Conservation (phyloP, 805 yeast genomes). For the Clavispora santaluciae region DNA sequence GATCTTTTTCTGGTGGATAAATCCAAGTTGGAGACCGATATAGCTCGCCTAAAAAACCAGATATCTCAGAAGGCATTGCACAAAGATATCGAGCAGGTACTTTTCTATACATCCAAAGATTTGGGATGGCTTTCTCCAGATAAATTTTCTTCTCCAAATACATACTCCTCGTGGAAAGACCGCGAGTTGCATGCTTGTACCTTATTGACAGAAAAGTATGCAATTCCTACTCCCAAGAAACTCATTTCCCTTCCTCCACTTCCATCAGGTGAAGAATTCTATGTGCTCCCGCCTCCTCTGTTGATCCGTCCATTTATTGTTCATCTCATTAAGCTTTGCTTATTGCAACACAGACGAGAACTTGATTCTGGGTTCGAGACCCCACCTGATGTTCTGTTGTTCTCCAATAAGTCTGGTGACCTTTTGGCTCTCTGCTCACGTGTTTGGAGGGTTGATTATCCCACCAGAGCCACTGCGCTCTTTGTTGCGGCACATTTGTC, state of each 20-base stretch:
- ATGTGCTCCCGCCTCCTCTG: slow-evolving; percentile 28
- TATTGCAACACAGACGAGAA: slow-evolving; percentile 20
- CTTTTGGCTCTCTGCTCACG: slow-evolving; percentile 43
- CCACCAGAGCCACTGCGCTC: slow-evolving; percentile 46
- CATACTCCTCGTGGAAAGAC: slow-evolving; percentile 30
- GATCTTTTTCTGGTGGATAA: slow-evolving; percentile 47
- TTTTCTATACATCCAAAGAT: slow-evolving; percentile 33
- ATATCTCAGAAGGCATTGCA: slow-evolving; percentile 38
- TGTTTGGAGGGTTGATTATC: slow-evolving; percentile 55
- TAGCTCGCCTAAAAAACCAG: slow-evolving; percentile 36
- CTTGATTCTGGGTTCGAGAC: neutral
- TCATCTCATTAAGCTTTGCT: slow-evolving; percentile 37
- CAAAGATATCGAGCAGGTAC: slow-evolving; percentile 30
- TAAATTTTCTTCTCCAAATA: slow-evolving; percentile 18
- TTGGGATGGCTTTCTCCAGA: slow-evolving; percentile 35
- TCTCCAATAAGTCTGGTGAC: slow-evolving; percentile 37
- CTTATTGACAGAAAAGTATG: slow-evolving; percentile 23
- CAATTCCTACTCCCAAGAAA: slow-evolving; percentile 28
- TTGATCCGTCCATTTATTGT: slow-evolving; percentile 38
- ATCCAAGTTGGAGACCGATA: slow-evolving; percentile 50
- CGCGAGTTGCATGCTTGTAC: slow-evolving; percentile 23
- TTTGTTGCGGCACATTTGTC: slow-evolving; percentile 44
- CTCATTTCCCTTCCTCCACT: slow-evolving; percentile 27
- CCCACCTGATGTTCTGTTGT: slow-evolving; percentile 19
- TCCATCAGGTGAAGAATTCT: slow-evolving; percentile 34